Conservation (phyloP, 306 rosid species). For the Geum urbanum region DNA sequence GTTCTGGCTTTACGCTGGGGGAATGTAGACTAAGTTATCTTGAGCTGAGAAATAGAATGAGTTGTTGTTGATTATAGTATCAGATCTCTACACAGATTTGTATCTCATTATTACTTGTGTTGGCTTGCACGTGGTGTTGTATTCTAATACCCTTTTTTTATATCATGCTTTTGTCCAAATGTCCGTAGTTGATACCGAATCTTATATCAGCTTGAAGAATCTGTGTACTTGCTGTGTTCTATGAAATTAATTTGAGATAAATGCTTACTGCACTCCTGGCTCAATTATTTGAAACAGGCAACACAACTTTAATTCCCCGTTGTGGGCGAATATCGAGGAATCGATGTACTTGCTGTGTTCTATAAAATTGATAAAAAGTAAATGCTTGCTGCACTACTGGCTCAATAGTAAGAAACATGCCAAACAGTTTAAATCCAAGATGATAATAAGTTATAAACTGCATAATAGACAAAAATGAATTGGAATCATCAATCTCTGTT, state of each 20-base stretch:
- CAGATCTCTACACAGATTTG: slow-evolving; percentile 4
- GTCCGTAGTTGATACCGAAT: too few relatives aligned
- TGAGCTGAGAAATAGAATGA: not conserved
- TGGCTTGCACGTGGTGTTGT: not conserved
- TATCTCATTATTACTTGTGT: not conserved
- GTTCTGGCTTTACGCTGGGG: not conserved
- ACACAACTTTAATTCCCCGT: too few relatives aligned
- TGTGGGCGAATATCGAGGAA: too few relatives aligned
- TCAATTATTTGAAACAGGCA: too few relatives aligned
- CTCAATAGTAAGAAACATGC: not conserved
- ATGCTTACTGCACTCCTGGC: too few relatives aligned
- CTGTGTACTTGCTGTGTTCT: too few relatives aligned
- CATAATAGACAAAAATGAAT: not conserved
- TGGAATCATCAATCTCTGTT: not conserved
- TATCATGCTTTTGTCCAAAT: not conserved
- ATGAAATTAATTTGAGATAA: too few relatives aligned
- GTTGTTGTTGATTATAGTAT: not conserved
- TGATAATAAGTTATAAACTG: not conserved
- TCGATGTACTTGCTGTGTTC: too few relatives aligned
- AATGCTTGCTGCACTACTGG: not conserved
- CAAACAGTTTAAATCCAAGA: not conserved
- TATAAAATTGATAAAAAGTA: too few relatives aligned
- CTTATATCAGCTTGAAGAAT: too few relatives aligned
- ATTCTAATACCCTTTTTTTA: not conserved
- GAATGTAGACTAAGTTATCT: not conserved